Conservation (phyloP, 2,329 filamentous ascomycete genomes). For the Verticillium nubilum region DNA sequence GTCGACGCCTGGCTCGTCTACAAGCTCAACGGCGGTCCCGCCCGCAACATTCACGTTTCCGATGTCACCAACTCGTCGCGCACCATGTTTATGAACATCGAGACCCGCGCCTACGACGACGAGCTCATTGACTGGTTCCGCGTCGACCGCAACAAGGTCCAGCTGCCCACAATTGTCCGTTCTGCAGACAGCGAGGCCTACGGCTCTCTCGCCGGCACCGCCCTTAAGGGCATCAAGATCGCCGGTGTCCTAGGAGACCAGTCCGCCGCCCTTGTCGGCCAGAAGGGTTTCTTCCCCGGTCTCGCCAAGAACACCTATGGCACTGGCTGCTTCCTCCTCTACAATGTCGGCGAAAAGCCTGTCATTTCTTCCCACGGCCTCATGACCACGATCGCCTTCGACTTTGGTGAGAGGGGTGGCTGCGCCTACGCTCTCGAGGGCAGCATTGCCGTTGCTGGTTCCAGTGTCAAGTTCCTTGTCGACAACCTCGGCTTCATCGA, state of each 20-base stretch:
- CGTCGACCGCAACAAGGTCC: slow-evolving; percentile 62
- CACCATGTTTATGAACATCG: slow-evolving; percentile 84
- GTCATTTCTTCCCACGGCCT: slow-evolving; percentile 75
- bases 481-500: slow-evolving; percentile 53
- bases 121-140: slow-evolving; percentile 70
- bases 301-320: slow-evolving; percentile 83
- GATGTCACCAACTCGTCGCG: slow-evolving; percentile 79
- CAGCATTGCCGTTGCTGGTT: slow-evolving; percentile 71
- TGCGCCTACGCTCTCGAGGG: slow-evolving; percentile 73
- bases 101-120: slow-evolving; percentile 69
- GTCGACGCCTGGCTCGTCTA: slow-evolving; percentile 78
- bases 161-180: slow-evolving; percentile 70
- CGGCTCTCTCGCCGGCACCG: slow-evolving; percentile 55
- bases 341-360: slow-evolving; percentile 75
- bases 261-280: slow-evolving; percentile 74
- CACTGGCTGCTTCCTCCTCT: slow-evolving; percentile 78
- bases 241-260: slow-evolving; percentile 78
- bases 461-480: slow-evolving; percentile 64
- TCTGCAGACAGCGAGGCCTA: slow-evolving; percentile 67
- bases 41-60: slow-evolving; percentile 64
- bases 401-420: slow-evolving; percentile 57
- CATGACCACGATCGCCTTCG: slow-evolving; percentile 71
- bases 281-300: slow-evolving; percentile 71
- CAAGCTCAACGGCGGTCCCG: slow-evolving; percentile 67
- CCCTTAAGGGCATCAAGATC: slow-evolving; percentile 63